Percentiles rank a stretch among this genome's conserved stretches.
Conservation (phyloP, 129 eudicot species). For the Pittosporum tobira region DNA sequence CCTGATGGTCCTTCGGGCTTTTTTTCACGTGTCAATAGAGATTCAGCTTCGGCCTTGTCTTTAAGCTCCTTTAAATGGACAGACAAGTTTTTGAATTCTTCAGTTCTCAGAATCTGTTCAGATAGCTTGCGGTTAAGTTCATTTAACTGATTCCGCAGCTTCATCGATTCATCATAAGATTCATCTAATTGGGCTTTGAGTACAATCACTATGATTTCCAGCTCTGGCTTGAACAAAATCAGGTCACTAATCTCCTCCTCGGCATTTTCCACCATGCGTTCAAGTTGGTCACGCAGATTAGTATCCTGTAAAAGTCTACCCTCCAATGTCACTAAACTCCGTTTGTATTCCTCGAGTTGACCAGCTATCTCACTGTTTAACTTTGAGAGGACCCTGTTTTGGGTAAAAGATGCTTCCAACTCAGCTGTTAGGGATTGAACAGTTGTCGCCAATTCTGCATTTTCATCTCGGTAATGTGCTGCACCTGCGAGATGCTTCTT, state of each 20-base stretch:
- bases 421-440: slow-evolving; percentile 35
- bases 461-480: slow-evolving; percentile 27
- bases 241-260: slow-evolving; percentile 32
- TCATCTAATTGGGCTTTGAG: slow-evolving; percentile 52
- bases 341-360: slow-evolving; percentile 29
- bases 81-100: slow-evolving; percentile 78
- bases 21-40: slow-evolving; percentile 37
- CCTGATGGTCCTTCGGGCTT: slow-evolving; percentile 44
- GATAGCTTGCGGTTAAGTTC: slow-evolving; percentile 58
- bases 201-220: slow-evolving; percentile 35
- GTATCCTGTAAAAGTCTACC: slow-evolving; percentile 14
- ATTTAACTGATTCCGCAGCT: slow-evolving; percentile 28
- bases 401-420: slow-evolving; percentile 34
- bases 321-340: slow-evolving; percentile 20
- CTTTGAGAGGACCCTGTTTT: slow-evolving; percentile 31
- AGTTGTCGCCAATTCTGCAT: slow-evolving; percentile 22
- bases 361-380: slow-evolving; percentile 16
- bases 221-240: slow-evolving; percentile 37
- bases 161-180: slow-evolving; percentile 26
- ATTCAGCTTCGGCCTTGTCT: slow-evolving; percentile 69
- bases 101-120: slow-evolving; percentile 69
- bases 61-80: slow-evolving; percentile 82
- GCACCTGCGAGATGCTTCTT: slow-evolving; percentile 30
- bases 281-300: slow-evolving; percentile 27
- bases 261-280: slow-evolving; percentile 21